phyloP scores from a whole-genome alignment of 192 early-diverging fungal genomes.

The Backusella australiensis region DNA sequence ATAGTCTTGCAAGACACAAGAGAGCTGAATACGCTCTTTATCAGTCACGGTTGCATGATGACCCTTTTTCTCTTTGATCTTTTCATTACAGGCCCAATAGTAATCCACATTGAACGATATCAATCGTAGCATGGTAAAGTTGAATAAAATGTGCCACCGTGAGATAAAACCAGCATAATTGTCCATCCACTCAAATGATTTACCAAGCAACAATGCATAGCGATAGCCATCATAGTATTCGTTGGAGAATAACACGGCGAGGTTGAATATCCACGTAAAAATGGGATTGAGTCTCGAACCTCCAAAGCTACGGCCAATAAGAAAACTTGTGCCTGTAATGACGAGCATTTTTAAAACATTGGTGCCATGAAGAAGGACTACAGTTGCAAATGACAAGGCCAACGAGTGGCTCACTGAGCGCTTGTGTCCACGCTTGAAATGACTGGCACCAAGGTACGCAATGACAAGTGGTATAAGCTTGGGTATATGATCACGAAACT shows the following conservation, averaged over 20 bases:
- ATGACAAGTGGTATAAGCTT: slow-evolving; percentile 46
- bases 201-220: slow-evolving; percentile 40
- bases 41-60: slow-evolving; percentile 33
- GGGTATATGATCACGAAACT: slow-evolving; percentile 65
- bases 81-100: slow-evolving; percentile 65
- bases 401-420: slow-evolving; percentile 49
- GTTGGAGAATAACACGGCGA: slow-evolving; percentile 79
- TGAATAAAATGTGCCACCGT: slow-evolving; percentile 89
- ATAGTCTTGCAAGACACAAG: slow-evolving; percentile 65
- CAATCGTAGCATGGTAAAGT: slow-evolving; percentile 84
- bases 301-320: slow-evolving; percentile 52
- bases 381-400: slow-evolving; percentile 50
- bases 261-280: slow-evolving; percentile 79
- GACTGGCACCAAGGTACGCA: slow-evolving; percentile 47
- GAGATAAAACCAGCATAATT: slow-evolving; percentile 61
- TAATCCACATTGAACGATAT: slow-evolving; percentile 93
- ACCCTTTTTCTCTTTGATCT: slow-evolving; percentile 37
- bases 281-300: slow-evolving; percentile 55
- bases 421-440: slow-evolving; percentile 38
- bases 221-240: slow-evolving; percentile 72
- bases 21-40: slow-evolving; percentile 55
- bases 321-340: slow-evolving; percentile 66
- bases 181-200: slow-evolving; percentile 47
- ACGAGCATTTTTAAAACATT: slow-evolving; percentile 74
- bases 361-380: slow-evolving; percentile 67